Conservation (phyloP, 805 yeast genomes). For the Brettanomyces sp. region DNA sequence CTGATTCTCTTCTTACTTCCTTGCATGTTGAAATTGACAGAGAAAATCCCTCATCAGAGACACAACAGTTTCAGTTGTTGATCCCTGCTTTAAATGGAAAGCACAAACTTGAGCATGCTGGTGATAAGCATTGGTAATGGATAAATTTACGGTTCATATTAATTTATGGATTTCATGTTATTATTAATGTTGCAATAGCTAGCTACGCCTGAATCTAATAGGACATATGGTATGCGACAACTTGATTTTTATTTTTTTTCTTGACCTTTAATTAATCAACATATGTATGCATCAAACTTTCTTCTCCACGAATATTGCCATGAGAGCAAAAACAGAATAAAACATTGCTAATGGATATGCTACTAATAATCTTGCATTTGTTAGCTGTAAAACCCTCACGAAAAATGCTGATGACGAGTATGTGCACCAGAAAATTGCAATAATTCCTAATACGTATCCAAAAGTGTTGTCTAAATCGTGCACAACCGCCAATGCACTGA, state of each 20-base stretch:
- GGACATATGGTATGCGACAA: not conserved
- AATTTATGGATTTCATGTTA: too few relatives aligned
- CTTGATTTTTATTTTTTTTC: not conserved
- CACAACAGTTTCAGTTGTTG: conserved; percentile 58
- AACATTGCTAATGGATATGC: conserved; percentile 91
- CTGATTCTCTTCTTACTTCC: conserved; percentile 54
- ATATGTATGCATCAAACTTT: conserved; percentile 7
- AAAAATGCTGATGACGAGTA: conserved; percentile 89
- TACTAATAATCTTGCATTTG: conserved; percentile 78
- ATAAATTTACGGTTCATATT: too few relatives aligned
- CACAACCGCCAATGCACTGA: conserved; percentile 64
- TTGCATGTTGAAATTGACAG: conserved; percentile 66
- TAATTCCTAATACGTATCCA: conserved; percentile 61
- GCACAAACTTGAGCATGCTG: conserved; percentile 5
- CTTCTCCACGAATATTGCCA: conserved; percentile 67
- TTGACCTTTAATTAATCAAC: not conserved
- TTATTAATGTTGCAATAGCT: too few relatives aligned
- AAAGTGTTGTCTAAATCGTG: conserved; percentile 57
- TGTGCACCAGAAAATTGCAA: conserved; percentile 84
- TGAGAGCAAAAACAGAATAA: conserved; percentile 87
- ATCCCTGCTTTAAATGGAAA: conserved; percentile 41
- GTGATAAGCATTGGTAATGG: conserved; percentile 2
- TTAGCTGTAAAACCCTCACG: conserved; percentile 71
- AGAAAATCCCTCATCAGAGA: conserved; percentile 35
- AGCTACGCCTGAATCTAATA: too few relatives aligned